Percentiles rank a stretch among this genome's conserved stretches.
These are phyloP conservation scores for Vigna reflexopilosa DNA, from an alignment of 306 rosid genomes.

Conservation along the genomic window DNA sequence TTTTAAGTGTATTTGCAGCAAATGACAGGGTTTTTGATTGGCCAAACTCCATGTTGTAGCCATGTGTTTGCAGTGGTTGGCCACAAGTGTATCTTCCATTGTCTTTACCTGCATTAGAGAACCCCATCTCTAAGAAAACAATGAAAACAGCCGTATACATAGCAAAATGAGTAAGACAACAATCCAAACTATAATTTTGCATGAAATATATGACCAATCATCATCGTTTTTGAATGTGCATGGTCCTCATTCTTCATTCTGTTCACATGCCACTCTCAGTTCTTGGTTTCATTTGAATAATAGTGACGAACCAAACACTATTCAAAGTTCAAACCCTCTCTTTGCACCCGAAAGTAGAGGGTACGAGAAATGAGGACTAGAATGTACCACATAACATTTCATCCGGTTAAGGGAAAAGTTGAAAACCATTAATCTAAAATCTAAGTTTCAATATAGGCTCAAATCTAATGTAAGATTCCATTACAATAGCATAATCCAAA, in stretches of 20 bases:
- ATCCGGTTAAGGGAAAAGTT: not conserved
- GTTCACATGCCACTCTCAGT: conserved; percentile 22
- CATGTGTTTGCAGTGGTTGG: not conserved
- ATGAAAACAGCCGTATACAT: conserved; percentile 3
- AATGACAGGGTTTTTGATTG: not conserved
- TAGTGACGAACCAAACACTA: not conserved
- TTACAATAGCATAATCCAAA: conserved; percentile 15
- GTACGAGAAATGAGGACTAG: conserved; percentile 1
- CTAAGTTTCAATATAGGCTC: not conserved
- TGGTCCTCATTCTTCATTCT: conserved; percentile 2
- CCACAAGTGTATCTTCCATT: conserved; percentile 21
- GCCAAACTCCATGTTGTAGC: not conserved
- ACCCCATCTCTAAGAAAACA: conserved; percentile 25
- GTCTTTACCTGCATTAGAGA: conserved; percentile 14
- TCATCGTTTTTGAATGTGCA: not conserved
- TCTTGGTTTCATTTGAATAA: not conserved
- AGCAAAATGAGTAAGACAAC: not conserved
- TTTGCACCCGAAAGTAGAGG: not conserved
- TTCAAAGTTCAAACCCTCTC: not conserved
- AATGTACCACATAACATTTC: conserved; percentile 24
- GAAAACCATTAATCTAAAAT: not conserved
- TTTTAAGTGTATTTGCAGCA: not conserved
- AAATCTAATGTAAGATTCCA: not conserved
- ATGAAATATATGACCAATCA: not conserved
- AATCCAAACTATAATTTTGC: not conserved